Evolutionary conservation across 257 asterid species (phyloP).

Genomic region (Prunella vulgaris): DNA sequence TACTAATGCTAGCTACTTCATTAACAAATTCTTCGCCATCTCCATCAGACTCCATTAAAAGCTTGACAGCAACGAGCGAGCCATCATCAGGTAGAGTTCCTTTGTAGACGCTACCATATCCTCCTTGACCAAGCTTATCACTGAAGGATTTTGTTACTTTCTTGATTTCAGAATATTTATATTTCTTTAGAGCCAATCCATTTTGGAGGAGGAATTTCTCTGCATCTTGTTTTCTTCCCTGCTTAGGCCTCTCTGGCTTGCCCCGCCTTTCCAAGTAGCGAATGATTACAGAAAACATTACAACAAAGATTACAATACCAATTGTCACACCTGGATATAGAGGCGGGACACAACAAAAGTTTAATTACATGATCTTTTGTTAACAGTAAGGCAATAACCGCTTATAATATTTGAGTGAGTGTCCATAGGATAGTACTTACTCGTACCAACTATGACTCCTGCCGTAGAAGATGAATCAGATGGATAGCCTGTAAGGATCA

Average conservation of each 20-base stretch:
- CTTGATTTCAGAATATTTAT: constrained; percentile 28
- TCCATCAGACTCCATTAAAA: not conserved
- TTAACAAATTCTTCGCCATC: constrained; percentile 13
- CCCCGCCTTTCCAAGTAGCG: not conserved
- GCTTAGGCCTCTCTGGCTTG: no score
- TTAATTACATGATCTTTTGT: no score
- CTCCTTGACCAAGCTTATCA: constrained; percentile 36
- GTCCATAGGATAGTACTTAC: no score
- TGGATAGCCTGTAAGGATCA: no score
- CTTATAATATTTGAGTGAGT: no score
- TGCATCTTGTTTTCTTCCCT: not conserved
- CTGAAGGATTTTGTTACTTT: constrained; percentile 30
- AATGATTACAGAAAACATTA: not conserved
- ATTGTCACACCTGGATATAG: not conserved
- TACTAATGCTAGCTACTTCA: constrained; percentile 12
- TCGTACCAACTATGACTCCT: no score
- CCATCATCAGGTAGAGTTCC: not conserved
- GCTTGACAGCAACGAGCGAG: not conserved
- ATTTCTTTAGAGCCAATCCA: constrained; percentile 32
- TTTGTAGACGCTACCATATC: not conserved
- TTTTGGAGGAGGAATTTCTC: constrained; percentile 27
- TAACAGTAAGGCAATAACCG: no score
- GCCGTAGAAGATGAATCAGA: no score
- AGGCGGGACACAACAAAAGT: not conserved
- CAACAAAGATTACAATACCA: not conserved